Evolutionary conservation across 2,329 filamentous ascomycete genomes (phyloP).

Genomic region (Fusarium sp.): DNA sequence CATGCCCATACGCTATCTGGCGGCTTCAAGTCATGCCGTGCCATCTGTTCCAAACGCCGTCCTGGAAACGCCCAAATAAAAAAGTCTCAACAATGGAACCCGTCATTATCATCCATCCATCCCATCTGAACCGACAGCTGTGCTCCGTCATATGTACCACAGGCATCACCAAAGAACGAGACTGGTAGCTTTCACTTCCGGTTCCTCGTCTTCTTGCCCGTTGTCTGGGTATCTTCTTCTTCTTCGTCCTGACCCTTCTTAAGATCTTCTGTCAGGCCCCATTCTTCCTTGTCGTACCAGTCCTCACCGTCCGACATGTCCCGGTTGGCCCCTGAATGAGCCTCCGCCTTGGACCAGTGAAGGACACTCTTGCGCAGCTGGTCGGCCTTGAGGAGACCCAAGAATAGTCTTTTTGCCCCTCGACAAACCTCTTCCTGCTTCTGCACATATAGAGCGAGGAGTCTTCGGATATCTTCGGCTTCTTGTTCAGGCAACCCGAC

Average conservation of each 20-base stretch:
- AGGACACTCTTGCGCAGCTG: constrained; percentile 74
- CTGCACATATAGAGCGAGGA: constrained; percentile 79
- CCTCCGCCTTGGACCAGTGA: constrained; percentile 80
- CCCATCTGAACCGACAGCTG: constrained; percentile 4
- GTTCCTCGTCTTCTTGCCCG: constrained; percentile 68
- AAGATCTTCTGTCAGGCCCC: constrained; percentile 75
- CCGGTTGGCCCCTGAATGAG: constrained; percentile 68
- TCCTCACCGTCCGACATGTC: constrained; percentile 90
- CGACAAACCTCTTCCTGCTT: constrained; percentile 86
- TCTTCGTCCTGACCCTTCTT: constrained; percentile 85
- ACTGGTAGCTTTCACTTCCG: constrained; percentile 50
- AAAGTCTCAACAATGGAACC: constrained; percentile 26
- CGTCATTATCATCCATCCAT: constrained; percentile 43
- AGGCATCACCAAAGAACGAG: constrained; percentile 11
- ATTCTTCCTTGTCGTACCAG: constrained; percentile 85
- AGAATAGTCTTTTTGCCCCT: constrained; percentile 70
- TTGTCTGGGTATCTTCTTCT: constrained; percentile 72
- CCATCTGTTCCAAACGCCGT: constrained; percentile 29
- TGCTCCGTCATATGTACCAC: constrained; percentile 4
- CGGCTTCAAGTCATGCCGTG: constrained; percentile 32
- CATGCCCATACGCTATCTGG: constrained; percentile 24
- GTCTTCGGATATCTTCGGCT: constrained; percentile 77
- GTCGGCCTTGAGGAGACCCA: constrained; percentile 75
- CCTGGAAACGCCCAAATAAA: constrained; percentile 33
- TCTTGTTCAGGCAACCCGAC: constrained; percentile 74